Evolutionary conservation across 2,329 filamentous ascomycete genomes (phyloP).

Genomic region (Neofusicoccum cordaticola): DNA sequence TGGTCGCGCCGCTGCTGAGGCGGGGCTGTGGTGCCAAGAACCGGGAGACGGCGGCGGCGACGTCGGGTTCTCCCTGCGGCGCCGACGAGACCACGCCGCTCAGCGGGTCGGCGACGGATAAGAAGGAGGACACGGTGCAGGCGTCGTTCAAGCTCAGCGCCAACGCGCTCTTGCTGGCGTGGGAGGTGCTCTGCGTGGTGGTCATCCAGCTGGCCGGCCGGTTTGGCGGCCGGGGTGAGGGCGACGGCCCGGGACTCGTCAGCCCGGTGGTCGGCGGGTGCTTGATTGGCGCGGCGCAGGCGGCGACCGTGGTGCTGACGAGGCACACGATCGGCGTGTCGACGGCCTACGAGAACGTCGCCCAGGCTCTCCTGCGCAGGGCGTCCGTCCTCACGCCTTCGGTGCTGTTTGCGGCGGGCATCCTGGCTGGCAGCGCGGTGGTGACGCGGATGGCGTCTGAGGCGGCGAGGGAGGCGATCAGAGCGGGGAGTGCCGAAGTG

Average conservation of each 20-base stretch:
- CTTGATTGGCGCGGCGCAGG: constrained; percentile 58
- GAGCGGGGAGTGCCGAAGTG: neutral
- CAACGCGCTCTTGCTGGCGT: constrained; percentile 37
- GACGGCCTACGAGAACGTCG: constrained; percentile 59
- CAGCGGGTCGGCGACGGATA: neutral
- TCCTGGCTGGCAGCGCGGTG: constrained; percentile 47
- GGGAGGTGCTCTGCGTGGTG: constrained; percentile 45
- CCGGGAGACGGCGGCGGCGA: no score
- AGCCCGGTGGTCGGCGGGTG: constrained; percentile 56
- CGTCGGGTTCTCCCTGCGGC: no score
- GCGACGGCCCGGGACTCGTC: constrained; percentile 31
- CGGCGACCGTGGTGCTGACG: constrained; percentile 54
- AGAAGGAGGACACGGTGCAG: constrained; percentile 2
- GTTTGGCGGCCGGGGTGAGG: constrained; percentile 1
- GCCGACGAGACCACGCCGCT: no score
- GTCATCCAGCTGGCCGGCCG: constrained; percentile 41
- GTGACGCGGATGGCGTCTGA: constrained; percentile 24
- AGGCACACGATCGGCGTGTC: constrained; percentile 60
- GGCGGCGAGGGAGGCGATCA: neutral
- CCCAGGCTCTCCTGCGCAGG: constrained; percentile 43
- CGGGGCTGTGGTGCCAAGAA: neutral
- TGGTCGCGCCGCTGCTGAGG: neutral
- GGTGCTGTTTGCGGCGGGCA: constrained; percentile 54
- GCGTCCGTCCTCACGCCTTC: constrained; percentile 32
- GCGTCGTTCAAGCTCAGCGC: constrained; percentile 43